phyloP scores from a whole-genome alignment of 2,329 filamentous ascomycete genomes.

The Gaeumannomyces tritici region DNA sequence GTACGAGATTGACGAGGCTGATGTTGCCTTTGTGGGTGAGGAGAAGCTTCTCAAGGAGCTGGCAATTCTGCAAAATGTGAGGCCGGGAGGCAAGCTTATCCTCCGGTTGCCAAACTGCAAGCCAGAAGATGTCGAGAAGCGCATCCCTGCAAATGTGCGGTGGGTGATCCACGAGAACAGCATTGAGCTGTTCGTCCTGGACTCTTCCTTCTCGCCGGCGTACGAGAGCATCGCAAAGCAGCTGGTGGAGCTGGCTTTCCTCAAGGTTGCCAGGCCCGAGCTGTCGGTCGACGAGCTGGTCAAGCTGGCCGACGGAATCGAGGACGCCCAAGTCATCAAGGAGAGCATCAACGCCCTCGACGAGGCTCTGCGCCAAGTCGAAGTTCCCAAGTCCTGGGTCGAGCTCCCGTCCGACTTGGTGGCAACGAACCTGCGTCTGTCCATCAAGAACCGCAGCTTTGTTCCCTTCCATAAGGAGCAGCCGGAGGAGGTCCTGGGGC shows the following conservation, averaged over 20 bases:
- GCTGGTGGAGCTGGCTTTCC: conserved; percentile 72
- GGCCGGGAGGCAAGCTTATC: conserved; percentile 62
- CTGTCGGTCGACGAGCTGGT: conserved; percentile 51
- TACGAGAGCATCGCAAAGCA: conserved; percentile 57
- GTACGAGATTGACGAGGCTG: conserved; percentile 70
- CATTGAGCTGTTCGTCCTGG: conserved; percentile 65
- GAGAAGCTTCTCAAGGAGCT: conserved; percentile 72
- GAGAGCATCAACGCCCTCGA: conserved; percentile 60
- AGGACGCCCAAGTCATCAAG: conserved; percentile 36
- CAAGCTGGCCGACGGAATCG: conserved; percentile 52
- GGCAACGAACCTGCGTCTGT: conserved; percentile 44
- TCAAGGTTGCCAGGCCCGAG: conserved; percentile 64
- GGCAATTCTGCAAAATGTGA: conserved; percentile 61
- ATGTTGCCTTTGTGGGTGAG: conserved; percentile 70
- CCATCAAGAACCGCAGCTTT: conserved; percentile 74
- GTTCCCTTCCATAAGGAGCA: conserved; percentile 69
- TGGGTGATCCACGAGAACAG: conserved; percentile 62
- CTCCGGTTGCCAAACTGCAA: conserved; percentile 72
- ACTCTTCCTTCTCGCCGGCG: conserved; percentile 58
- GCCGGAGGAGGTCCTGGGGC: conserved; percentile 50
- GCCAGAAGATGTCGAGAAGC: conserved; percentile 83
- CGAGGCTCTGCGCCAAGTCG: conserved; percentile 60
- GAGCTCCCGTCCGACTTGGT: conserved; percentile 53
- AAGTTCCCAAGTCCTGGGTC: conserved; percentile 73
- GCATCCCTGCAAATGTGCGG: conserved; percentile 60